Evolutionary conservation across 371 early-diverging fungal species (phyloP).

Genomic region (Mucor circinelloides): DNA sequence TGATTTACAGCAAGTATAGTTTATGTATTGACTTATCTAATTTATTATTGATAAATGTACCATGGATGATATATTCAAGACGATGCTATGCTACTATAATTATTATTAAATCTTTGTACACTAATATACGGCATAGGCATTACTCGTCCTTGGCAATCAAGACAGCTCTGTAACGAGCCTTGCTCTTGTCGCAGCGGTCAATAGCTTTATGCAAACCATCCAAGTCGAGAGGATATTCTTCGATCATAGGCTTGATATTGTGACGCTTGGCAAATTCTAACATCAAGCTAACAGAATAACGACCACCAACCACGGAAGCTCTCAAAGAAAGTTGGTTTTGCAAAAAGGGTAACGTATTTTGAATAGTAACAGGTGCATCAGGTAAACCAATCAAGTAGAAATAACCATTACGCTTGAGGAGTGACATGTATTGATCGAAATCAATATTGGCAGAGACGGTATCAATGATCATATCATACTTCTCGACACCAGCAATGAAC

Average conservation of each 20-base stretch:
- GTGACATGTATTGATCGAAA: conserved; percentile 43
- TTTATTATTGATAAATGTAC: too few relatives aligned
- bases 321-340: conserved; percentile 34
- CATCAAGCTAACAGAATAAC: conserved; percentile 46
- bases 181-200: conserved; percentile 26
- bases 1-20: too few relatives aligned
- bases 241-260: conserved; percentile 50
- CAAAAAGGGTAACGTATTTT: conserved; percentile 30
- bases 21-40: too few relatives aligned
- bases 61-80: too few relatives aligned
- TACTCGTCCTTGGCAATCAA: conserved; percentile 31
- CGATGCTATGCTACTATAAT: too few relatives aligned
- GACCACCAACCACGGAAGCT: conserved; percentile 50
- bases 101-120: too few relatives aligned
- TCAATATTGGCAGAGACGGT: conserved; percentile 47
- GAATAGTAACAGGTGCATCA: conserved; percentile 28
- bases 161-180: conserved; percentile 43
- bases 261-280: conserved; percentile 55
- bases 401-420: conserved; percentile 48
- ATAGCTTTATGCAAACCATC: conserved; percentile 37
- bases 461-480: conserved; percentile 54
- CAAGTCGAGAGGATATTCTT: conserved; percentile 39
- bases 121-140: too few relatives aligned
- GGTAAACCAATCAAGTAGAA: conserved; percentile 59
- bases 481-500: conserved; percentile 23